These are phyloP conservation scores for Pythium phragmitis DNA, from an alignment of 352 stramenopile species.

Conservation along the genomic window DNA sequence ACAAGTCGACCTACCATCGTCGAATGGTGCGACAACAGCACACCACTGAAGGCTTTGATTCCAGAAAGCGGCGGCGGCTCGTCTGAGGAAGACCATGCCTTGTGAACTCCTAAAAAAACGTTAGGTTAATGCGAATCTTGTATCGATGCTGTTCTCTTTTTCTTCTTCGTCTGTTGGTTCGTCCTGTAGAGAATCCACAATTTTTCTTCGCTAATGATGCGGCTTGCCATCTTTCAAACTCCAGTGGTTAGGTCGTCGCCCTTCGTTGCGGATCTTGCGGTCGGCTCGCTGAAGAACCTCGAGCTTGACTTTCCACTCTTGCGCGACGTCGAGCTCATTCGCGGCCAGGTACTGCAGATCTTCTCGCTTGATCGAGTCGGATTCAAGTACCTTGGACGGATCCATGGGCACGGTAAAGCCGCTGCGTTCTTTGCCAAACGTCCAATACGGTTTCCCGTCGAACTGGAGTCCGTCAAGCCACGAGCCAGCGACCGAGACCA, in stretches of 20 bases:
- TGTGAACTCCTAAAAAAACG: no score
- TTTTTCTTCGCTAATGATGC: background rate
- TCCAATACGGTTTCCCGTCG: slow-evolving; percentile 70
- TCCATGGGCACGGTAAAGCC: slow-evolving; percentile 56
- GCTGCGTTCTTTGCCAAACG: slow-evolving; percentile 53
- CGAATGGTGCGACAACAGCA: no score
- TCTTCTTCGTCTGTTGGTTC: background rate
- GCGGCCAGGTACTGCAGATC: slow-evolving; percentile 65
- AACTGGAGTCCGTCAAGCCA: slow-evolving; percentile 80
- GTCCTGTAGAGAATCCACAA: background rate
- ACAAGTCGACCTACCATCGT: no score
- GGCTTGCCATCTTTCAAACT: slow-evolving; percentile 42
- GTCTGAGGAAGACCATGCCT: no score
- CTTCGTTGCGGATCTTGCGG: slow-evolving; percentile 73
- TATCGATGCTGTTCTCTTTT: background rate
- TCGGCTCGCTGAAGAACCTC: slow-evolving; percentile 79
- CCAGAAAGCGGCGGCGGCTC: no score
- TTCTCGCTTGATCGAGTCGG: slow-evolving; percentile 71
- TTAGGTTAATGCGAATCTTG: background rate
- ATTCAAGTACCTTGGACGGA: slow-evolving; percentile 62
- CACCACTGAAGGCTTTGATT: no score
- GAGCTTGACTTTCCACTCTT: slow-evolving; percentile 84
- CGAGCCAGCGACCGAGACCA: slow-evolving; percentile 71
- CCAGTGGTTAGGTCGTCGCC: slow-evolving; percentile 81
- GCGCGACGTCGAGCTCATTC: slow-evolving; percentile 71